phyloP scores from a whole-genome alignment of 805 yeast genomes.

The Lipomyces sp. region DNA sequence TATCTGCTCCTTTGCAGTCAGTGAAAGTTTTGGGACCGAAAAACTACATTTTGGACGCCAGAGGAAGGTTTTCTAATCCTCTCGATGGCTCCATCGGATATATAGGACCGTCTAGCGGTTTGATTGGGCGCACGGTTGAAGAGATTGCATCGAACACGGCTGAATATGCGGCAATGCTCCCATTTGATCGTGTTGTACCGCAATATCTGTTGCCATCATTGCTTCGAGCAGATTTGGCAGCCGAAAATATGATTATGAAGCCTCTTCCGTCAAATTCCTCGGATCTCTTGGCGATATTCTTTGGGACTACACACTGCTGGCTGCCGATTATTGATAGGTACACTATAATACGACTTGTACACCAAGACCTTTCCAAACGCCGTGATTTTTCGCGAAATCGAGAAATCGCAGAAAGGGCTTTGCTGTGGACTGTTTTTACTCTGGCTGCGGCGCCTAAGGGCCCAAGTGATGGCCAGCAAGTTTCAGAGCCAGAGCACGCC shows the following conservation, averaged over 20 bases:
- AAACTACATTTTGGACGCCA: neutral
- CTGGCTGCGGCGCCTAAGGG: conserved; percentile 2
- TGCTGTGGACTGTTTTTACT: conserved; percentile 11
- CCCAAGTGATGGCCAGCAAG: neutral
- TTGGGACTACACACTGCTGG: conserved; percentile 16
- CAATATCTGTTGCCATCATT: neutral
- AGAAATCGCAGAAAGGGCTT: conserved; percentile 6
- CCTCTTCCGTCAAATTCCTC: conserved; percentile 8
- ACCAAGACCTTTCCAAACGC: neutral
- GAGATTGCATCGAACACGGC: neutral
- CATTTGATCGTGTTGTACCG: neutral
- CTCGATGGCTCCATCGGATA: conserved; percentile 2
- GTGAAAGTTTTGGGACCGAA: too few relatives aligned
- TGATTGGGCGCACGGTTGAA: conserved; percentile 1
- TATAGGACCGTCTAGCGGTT: conserved; percentile 11
- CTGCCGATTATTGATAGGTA: conserved; percentile 15
- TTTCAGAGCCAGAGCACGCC: too few relatives aligned
- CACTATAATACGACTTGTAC: conserved; percentile 9
- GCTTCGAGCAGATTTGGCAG: neutral
- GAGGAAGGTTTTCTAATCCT: neutral
- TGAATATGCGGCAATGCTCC: neutral
- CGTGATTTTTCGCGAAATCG: neutral
- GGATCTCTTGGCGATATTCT: conserved; percentile 6
- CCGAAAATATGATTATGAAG: neutral
- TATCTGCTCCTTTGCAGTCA: too few relatives aligned